phyloP scores from a whole-genome alignment of 441 rosid species.

The Adansonia rubrostipa region DNA sequence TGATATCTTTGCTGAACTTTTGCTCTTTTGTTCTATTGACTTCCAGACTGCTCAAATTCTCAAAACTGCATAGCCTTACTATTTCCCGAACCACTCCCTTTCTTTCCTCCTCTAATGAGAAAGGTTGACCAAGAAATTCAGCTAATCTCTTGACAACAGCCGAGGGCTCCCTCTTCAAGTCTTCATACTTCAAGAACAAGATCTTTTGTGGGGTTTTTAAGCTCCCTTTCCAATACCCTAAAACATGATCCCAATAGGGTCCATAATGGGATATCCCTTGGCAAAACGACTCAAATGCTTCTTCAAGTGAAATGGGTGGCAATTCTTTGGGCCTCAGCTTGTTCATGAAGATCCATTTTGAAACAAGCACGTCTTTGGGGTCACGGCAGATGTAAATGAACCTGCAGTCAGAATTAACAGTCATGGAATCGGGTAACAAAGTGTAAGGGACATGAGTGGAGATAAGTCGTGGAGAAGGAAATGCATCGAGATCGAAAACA shows the following conservation, averaged over 20 bases:
- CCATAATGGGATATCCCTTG: constrained; percentile 26
- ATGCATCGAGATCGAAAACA: background rate
- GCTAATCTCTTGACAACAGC: constrained; percentile 32
- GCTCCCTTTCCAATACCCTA: constrained; percentile 39
- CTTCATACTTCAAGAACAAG: constrained; percentile 40
- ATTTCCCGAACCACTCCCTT: constrained; percentile 32
- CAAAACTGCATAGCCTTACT: constrained; percentile 35
- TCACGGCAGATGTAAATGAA: constrained; percentile 41
- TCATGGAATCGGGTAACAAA: constrained; percentile 28
- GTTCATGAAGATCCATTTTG: constrained; percentile 36
- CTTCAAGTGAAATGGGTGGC: constrained; percentile 7
- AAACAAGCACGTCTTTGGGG: constrained; percentile 40
- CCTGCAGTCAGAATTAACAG: constrained; percentile 9
- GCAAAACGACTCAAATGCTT: constrained; percentile 32
- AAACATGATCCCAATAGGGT: constrained; percentile 42
- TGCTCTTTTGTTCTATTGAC: constrained; percentile 27
- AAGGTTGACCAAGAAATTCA: constrained; percentile 34
- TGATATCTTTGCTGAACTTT: background rate
- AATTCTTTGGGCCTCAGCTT: background rate
- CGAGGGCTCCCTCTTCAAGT: constrained; percentile 33
- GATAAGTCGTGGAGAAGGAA: constrained; percentile 31
- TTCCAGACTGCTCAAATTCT: constrained; percentile 34
- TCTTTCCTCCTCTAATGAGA: constrained; percentile 32
- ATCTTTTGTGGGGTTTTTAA: constrained; percentile 28
- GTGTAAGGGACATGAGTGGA: constrained; percentile 36